These are phyloP conservation scores for Salicornia ramosissima DNA, from an alignment of 148 eudicot genomes.

Conservation along the genomic window DNA sequence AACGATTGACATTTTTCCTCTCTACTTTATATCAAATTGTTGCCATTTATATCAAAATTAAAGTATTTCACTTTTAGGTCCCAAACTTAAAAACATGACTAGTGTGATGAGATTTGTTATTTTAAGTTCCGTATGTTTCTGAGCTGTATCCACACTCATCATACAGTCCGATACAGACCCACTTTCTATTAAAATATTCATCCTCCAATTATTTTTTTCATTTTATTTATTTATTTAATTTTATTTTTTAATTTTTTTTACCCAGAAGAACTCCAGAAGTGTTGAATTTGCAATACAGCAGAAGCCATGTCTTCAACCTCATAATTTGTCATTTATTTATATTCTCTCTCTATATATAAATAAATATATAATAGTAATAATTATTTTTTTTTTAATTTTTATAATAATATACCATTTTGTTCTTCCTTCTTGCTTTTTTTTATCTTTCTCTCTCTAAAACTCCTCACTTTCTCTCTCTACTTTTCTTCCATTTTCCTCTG, in stretches of 20 bases:
- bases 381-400: neutral
- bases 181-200: conserved; percentile 24
- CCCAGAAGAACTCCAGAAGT: conserved; percentile 14
- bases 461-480: conserved; percentile 22
- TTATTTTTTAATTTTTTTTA: neutral
- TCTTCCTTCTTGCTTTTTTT: conserved; percentile 18
- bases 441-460: conserved; percentile 15
- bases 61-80: no score
- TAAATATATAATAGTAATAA: no score
- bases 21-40: no score
- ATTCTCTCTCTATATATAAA: no score
- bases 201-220: neutral
- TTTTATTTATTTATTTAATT: neutral
- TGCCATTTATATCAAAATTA: no score
- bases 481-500: neutral
- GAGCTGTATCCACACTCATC: conserved; percentile 44
- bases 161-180: conserved; percentile 27
- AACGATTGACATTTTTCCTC: no score
- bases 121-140: conserved; percentile 31
- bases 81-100: neutral
- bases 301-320: conserved; percentile 32
- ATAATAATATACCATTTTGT: conserved; percentile 15
- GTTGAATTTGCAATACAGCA: conserved; percentile 21
- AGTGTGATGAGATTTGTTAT: conserved; percentile 15
- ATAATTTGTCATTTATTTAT: conserved; percentile 13